A percentile compares a stretch with the other conserved stretches of the same genome.
phyloP scores from a whole-genome alignment of 1,139 yeast species.

The Candida neerlandica region DNA sequence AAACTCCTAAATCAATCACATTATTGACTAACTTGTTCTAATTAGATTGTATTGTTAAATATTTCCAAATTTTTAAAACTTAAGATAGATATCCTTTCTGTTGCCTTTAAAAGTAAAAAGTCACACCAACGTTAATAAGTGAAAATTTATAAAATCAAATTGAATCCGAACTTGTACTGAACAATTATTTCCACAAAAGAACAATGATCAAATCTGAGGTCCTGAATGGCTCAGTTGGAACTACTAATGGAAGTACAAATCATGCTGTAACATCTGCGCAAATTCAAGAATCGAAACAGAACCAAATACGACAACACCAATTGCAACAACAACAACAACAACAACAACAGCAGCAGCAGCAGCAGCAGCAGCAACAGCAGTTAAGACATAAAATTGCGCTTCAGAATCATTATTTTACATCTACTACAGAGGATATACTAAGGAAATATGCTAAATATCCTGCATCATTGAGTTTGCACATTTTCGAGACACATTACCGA shows the following conservation, averaged over 20 bases:
- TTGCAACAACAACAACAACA: constrained; percentile 16
- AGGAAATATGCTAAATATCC: constrained; percentile 77
- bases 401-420: constrained; percentile 59
- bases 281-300: constrained; percentile 11
- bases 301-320: constrained; percentile 11
- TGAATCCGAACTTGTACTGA: neutral
- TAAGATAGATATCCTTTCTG: neutral
- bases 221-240: constrained; percentile 10
- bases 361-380: constrained; percentile 22
- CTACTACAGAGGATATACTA: constrained; percentile 73
- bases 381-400: constrained; percentile 35
- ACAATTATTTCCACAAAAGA: neutral
- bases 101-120: neutral
- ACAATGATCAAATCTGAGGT: constrained; percentile 13
- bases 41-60: neutral
- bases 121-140: neutral
- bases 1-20: neutral
- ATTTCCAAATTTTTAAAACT: neutral
- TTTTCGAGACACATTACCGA: constrained; percentile 85
- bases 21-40: neutral
- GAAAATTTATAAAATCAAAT: neutral
- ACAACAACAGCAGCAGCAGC: constrained; percentile 13
- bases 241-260: neutral
- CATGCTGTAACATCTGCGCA: constrained; percentile 11
- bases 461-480: constrained; percentile 85